Conservation (phyloP, 2,329 filamentous ascomycete species). For the Amylocarpus encephaloides region DNA sequence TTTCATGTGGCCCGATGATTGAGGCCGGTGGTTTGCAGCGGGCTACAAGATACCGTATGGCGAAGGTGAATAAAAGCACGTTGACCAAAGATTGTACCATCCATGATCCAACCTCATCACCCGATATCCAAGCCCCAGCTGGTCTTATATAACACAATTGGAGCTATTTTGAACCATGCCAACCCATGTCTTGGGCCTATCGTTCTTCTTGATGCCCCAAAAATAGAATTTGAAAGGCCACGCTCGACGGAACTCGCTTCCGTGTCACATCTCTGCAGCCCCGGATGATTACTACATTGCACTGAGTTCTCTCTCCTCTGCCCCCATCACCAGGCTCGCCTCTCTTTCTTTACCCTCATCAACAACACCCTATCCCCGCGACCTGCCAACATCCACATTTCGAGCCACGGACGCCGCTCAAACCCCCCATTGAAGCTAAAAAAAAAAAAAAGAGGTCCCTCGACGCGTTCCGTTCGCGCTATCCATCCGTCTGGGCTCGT, state of each 20-base stretch:
- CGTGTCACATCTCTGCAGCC: slow-evolving; percentile 4
- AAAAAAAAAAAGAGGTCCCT: background rate
- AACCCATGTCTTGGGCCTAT: background rate
- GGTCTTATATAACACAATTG: too few species aligned
- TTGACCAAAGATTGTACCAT: too few species aligned
- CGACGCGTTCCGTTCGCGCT: background rate
- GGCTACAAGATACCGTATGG: too few species aligned
- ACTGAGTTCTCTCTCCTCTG: background rate
- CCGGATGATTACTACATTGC: background rate
- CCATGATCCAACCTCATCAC: too few species aligned
- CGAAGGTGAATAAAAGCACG: too few species aligned
- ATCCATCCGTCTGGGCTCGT: too few species aligned
- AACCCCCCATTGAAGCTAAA: background rate
- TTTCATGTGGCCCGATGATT: background rate
- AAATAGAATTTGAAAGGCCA: slow-evolving; percentile 10
- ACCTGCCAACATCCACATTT: background rate
- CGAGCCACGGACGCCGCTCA: background rate
- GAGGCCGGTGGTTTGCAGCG: too few species aligned
- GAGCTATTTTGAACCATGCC: background rate
- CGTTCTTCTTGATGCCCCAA: slow-evolving; percentile 8
- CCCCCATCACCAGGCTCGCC: background rate
- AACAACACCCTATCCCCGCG: background rate
- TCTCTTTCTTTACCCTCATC: background rate
- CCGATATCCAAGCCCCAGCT: too few species aligned
- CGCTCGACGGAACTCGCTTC: background rate